Base-by-base conservation (phyloP, 768 basidiomycete species). In the Tricholoma sp. region DNA sequence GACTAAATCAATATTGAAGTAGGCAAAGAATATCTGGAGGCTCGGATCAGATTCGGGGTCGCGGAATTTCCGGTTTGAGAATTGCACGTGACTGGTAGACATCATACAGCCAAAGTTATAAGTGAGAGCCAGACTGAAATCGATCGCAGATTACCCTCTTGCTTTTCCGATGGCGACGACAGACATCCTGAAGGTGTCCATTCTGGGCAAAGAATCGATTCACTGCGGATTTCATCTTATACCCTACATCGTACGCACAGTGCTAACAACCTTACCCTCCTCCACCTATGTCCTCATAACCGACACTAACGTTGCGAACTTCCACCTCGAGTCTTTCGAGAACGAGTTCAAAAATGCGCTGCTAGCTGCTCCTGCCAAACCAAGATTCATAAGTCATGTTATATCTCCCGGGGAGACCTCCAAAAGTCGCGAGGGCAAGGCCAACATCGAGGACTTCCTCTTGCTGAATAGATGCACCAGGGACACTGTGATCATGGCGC, bases 151-250 rank as follows among this genome's bases (percentile, higher is more conserved):
- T 20, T 24, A 49, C 20, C 18, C 20, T 34, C 41, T 50, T 29
- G 34, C 20, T 36, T 18, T 24, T 15, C 24, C 34, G 18, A 77
- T 76, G 74, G 69, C 74, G 50, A 69, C 71, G 57, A 73, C 79
- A 28, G 85, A 90, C 72, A 75, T 92, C 36, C 72, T 83, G 68
- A 90, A 86, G 69, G 87, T 96, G 56, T 84, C 88, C 42, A 94
- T 96, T 68, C 80, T 95, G 31, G 87, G 87, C 37, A 89, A 80
- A 63, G 86, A 95, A 31, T 81, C 88, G 39, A 97, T 98, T 61
- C 95, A 94, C 69, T 91, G 91, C 64, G 95, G 95, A 34, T 95
- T 98, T 65, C 94, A 94, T 69, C 84, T 99, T 56, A 79, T 91
- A 60, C 83, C 89, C 2, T 89, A 98, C 80, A 91, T 96, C 72